These are phyloP conservation scores for Sporisorium sorghi DNA, from an alignment of 1,284 basidiomycete genomes.

Conservation along the genomic window DNA sequence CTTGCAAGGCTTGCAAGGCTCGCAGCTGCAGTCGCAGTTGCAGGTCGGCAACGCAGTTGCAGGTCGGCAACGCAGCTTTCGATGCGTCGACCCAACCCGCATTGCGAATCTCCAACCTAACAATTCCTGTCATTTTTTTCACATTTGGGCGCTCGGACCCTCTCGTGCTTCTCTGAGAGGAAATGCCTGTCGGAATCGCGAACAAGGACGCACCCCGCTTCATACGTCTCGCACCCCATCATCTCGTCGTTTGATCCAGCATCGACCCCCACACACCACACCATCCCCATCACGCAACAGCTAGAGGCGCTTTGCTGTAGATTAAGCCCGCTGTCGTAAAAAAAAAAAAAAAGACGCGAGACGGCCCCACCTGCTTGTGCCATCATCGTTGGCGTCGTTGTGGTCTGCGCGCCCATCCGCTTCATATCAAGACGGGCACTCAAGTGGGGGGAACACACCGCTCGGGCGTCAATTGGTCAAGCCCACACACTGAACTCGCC, in stretches of 20 bases:
- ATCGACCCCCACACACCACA: background rate
- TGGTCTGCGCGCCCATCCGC: no score
- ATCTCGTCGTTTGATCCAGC: background rate
- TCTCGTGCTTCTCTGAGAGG: background rate
- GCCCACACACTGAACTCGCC: background rate
- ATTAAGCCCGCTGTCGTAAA: no score
- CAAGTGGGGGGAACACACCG: background rate
- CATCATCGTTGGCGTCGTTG: background rate
- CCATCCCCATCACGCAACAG: background rate
- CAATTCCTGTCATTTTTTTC: no score
- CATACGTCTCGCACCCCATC: background rate
- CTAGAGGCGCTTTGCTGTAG: background rate
- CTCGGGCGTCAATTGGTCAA: background rate
- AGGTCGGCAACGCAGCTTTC: background rate
- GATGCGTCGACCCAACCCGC: background rate
- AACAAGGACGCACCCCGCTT: background rate
- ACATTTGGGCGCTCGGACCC: background rate
- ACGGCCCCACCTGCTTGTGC: background rate
- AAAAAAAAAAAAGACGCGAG: background rate
- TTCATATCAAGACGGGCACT: background rate
- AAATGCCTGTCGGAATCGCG: no score
- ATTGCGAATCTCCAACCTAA: background rate
- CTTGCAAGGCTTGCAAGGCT: no score
- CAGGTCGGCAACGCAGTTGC: background rate
- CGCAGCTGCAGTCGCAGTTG: no score